Conservation (phyloP, 2,329 filamentous ascomycete species). For the Fonsecaea erecta region DNA sequence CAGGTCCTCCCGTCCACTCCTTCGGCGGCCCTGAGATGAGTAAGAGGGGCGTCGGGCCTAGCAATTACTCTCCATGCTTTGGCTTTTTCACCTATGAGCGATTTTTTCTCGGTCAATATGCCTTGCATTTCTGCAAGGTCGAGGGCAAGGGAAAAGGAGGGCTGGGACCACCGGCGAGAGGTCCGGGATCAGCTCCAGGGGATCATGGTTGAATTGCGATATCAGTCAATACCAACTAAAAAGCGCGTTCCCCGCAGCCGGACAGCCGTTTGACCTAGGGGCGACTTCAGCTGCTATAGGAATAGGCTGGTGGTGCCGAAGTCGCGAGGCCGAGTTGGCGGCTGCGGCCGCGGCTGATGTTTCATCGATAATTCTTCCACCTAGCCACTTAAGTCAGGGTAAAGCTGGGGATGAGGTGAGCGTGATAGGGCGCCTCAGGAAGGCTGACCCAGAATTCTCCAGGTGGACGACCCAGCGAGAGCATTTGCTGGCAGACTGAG, state of each 20-base stretch:
- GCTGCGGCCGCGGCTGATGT: not conserved
- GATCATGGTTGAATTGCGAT: not conserved
- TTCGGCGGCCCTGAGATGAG: not conserved
- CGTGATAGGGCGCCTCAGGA: not conserved
- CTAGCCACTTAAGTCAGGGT: not conserved
- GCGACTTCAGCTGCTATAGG: not conserved
- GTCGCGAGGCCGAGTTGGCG: not conserved
- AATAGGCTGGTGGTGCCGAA: not conserved
- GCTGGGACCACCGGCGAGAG: not conserved
- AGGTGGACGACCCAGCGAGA: not conserved
- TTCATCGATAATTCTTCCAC: not conserved
- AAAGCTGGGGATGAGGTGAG: constrained; percentile 3
- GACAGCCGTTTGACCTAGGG: not conserved
- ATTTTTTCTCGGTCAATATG: not conserved
- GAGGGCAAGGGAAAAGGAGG: not conserved
- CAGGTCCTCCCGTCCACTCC: not conserved
- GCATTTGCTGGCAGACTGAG: too few relatives aligned
- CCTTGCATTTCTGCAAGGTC: not conserved
- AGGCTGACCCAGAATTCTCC: not conserved
- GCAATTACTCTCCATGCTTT: not conserved
- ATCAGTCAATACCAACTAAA: not conserved
- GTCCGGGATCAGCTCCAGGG: not conserved
- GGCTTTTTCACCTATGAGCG: not conserved
- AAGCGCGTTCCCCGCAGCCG: not conserved
- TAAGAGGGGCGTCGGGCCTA: not conserved